phyloP scores from a whole-genome alignment of 2,329 filamentous ascomycete genomes.

The Hymenoscyphus fructigenus region DNA sequence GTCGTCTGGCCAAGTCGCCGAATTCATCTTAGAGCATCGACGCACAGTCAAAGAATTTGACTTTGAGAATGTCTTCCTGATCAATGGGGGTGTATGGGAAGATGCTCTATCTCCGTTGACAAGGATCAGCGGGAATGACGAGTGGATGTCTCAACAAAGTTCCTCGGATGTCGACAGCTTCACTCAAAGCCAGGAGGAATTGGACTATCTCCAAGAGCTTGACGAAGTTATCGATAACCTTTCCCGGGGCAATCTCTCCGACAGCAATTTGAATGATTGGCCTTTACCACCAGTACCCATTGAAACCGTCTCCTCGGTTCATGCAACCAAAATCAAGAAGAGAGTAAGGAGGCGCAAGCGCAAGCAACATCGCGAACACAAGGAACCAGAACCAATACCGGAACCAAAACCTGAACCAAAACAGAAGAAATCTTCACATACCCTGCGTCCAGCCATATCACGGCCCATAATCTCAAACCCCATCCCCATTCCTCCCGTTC shows the following conservation, averaged over 20 bases:
- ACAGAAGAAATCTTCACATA: neutral
- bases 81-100: constrained; percentile 72
- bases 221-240: constrained; percentile 30
- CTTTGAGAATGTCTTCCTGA: constrained; percentile 72
- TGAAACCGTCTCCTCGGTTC: constrained; percentile 20
- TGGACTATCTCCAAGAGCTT: constrained; percentile 27
- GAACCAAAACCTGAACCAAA: neutral
- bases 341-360: constrained; percentile 39
- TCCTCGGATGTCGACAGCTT: constrained; percentile 29
- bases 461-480: constrained; percentile 26
- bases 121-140: constrained; percentile 41
- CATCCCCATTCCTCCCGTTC: constrained; percentile 21
- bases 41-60: constrained; percentile 72
- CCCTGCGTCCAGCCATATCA: neutral
- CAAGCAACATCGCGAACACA: constrained; percentile 40
- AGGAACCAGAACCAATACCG: constrained; percentile 21
- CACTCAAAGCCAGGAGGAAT: constrained; percentile 26
- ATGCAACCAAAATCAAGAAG: constrained; percentile 50
- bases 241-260: neutral
- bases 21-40: constrained; percentile 66
- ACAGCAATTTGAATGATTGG: constrained; percentile 6
- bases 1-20: constrained; percentile 68
- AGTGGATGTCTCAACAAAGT: constrained; percentile 40
- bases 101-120: constrained; percentile 75
- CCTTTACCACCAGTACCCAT: constrained; percentile 7